These are phyloP conservation scores for Osmozyma mogii DNA, from an alignment of 805 yeast genomes.

Conservation along the genomic window DNA sequence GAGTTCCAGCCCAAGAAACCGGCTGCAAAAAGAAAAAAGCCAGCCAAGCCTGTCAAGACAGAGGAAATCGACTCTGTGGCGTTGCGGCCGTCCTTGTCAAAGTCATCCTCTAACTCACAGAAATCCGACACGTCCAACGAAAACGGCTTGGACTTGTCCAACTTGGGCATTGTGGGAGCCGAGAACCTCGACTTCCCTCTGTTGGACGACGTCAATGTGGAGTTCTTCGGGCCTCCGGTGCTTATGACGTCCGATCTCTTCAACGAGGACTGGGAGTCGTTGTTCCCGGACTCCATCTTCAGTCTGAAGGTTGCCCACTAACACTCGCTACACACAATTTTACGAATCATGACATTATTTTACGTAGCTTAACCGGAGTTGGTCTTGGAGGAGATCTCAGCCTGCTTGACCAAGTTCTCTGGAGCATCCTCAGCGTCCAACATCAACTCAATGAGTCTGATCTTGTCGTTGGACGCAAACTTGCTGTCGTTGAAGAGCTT, in stretches of 20 bases:
- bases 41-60: not conserved
- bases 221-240: slow-evolving; percentile 44
- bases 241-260: slow-evolving; percentile 43
- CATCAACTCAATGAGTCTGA: slow-evolving; percentile 62
- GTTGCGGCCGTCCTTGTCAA: too few relatives aligned
- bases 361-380: too few relatives aligned
- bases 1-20: slow-evolving; percentile 3
- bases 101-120: too few relatives aligned
- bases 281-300: slow-evolving; percentile 40
- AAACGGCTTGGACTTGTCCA: not conserved
- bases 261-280: slow-evolving; percentile 42
- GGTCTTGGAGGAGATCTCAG: slow-evolving; percentile 24
- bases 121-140: not conserved
- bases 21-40: slow-evolving; percentile 1
- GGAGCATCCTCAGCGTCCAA: slow-evolving; percentile 67
- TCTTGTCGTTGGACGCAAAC: slow-evolving; percentile 49
- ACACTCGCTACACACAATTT: too few relatives aligned
- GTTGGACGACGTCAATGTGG: slow-evolving; percentile 21
- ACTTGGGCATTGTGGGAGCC: slow-evolving; percentile 2
- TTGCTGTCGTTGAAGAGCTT: slow-evolving; percentile 36
- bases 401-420: slow-evolving; percentile 40
- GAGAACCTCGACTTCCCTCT: slow-evolving; percentile 1
- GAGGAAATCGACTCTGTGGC: slow-evolving; percentile 1
- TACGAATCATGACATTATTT: too few relatives aligned
- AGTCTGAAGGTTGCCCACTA: slow-evolving; percentile 6